Conservation (phyloP, 208 protist genomes). For the Phytomonas francai region DNA sequence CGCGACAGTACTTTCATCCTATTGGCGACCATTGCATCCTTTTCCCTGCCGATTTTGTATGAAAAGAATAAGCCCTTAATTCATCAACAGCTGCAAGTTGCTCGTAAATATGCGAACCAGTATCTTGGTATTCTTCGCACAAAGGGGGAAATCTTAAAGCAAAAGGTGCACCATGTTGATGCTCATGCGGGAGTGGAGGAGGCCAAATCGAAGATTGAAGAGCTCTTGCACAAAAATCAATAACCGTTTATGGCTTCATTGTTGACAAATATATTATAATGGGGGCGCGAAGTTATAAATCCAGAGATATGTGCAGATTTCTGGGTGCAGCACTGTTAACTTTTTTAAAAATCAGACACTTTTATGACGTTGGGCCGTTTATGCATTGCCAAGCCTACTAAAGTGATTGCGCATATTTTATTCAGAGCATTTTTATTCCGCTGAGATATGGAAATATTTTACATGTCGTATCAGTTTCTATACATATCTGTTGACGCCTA, state of each 20-base stretch:
- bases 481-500: neutral
- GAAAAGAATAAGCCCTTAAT: slow-evolving; percentile 66
- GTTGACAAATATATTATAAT: slow-evolving; percentile 3
- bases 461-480: neutral
- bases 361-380: neutral
- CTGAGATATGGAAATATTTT: neutral
- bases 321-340: neutral
- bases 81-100: slow-evolving; percentile 26
- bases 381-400: neutral
- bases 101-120: slow-evolving; percentile 24
- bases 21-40: slow-evolving; percentile 26
- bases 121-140: slow-evolving; percentile 38
- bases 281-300: neutral
- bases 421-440: neutral
- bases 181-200: slow-evolving; percentile 11
- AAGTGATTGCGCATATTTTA: neutral
- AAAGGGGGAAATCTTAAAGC: slow-evolving; percentile 23
- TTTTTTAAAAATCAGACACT: neutral
- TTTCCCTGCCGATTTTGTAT: slow-evolving; percentile 56
- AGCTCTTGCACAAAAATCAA: slow-evolving; percentile 28
- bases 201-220: slow-evolving; percentile 16
- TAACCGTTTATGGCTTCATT: slow-evolving; percentile 8
- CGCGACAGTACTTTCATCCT: slow-evolving; percentile 52
- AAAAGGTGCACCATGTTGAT: slow-evolving; percentile 10
- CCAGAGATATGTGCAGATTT: neutral